Base-by-base conservation (phyloP, 179 eudicot genomes). In the Sideroxylon spinosum region DNA sequence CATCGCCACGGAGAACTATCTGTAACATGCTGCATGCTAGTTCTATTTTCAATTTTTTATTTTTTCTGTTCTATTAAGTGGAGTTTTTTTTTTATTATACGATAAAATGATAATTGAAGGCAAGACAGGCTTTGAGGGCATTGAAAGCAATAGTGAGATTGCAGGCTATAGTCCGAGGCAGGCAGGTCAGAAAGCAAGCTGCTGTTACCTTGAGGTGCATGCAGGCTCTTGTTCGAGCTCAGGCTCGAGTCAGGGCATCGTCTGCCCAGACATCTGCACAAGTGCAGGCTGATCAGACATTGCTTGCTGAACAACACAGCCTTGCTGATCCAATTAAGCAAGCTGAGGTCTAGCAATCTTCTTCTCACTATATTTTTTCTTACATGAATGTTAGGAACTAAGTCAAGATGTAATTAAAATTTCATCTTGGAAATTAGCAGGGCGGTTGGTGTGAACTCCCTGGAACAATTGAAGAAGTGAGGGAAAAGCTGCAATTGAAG, bases 181-280 rank as follows among this genome's bases (percentile, higher is more conserved):
- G 99, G 56, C 86, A 86, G 29, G 98, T 95, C 8, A 83, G 99
- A 71, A 93, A 93, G 82, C 95, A 90, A 81, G 99, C 99, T 23
- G 99, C 86, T 2, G 90, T 95, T 23, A 95, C 99, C 14, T 83
- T 93, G n/a, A 83, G 91, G 83, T 95, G 98, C 64, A 95, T 95
- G 99, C 97, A 95, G 81, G 97, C 98, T 73, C 94, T 93, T 77
- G 97, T 91, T 70, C 78, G 97, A 57, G 97, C 84, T 12, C 98
- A 93, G 82, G 93, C 90, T 49, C 92, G 87, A 71, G 95, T 84
- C 37, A 86, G 89, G 78, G 93, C 92, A 60, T 88, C 79, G 0
- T 84, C 85, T 53, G 50, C 68, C 53, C 91, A 77, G 76, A 75
- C 89, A 81, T 78, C 87, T 1, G 44, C 74, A 29, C 86, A 79